Base-by-base conservation (phyloP, 805 yeast species). In the Starmerella gropengiesseri region DNA sequence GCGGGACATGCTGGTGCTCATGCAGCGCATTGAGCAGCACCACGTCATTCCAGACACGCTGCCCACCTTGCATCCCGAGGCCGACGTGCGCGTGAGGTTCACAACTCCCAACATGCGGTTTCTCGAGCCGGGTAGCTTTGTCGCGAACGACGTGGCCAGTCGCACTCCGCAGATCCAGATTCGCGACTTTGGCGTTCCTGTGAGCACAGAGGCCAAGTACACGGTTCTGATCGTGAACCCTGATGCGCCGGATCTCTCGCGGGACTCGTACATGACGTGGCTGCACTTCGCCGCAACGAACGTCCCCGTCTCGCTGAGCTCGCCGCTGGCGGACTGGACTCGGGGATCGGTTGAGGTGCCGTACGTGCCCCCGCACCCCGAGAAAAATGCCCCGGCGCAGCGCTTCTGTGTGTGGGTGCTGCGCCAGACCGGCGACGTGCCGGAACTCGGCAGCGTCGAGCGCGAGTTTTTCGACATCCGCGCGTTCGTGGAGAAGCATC, bases 31-130 rank as follows among this genome's bases (percentile, higher is more conserved):
- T 41, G 98, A 91, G 64, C 77, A 81, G 44, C 65, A 85, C 52
- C 73, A 72, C 32, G 84, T 84, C 32, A 82, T 91, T 46, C 98
- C 98, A 13, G 98, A 91, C 59, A 87, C 97, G 3, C 59, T 91
- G 60, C 91, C 96, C 21, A 86, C 96, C 2, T 62, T 91, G 44
- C 78, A 73, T 8, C 97, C 97, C 16, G 65, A 70, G 49, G 89
- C 75, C 14, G 85, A 81, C 40, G 82, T 89, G 5, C 68, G 73
- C 34, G 56, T 91, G 34, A 77, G 76, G 62, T 71, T 80, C 31
- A 48, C 51, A 37, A 51, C 56, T 6, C 58, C 58, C 8, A 38
- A 42, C 11, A 50, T 55, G 51, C 74, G 70, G 50, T 77, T 82
- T 82, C 62, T 86, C 37, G 80, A 73, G 47, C 95, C 96, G 13